Conservation (phyloP, 1,139 yeast genomes). For the Blastobotrys serpentis region DNA sequence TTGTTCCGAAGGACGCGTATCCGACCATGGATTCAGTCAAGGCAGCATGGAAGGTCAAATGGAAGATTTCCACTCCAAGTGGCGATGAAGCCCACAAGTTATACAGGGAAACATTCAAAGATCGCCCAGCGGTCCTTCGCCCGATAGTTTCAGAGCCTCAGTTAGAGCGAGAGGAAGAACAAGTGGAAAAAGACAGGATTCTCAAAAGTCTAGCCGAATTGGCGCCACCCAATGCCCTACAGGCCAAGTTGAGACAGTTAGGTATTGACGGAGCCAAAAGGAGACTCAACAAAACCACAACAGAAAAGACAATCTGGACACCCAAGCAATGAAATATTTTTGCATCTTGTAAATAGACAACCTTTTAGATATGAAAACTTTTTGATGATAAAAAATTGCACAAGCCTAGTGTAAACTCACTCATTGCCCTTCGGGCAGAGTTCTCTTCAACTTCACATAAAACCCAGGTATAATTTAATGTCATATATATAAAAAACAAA, state of each 20-base stretch:
- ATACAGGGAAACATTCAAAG: constrained; percentile 21
- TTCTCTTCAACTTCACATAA: not conserved
- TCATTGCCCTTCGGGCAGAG: too few species aligned
- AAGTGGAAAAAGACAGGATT: constrained; percentile 22
- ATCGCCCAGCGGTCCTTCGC: constrained; percentile 17
- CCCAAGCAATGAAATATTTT: constrained; percentile 2
- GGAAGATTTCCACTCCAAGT: constrained; percentile 21
- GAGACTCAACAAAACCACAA: constrained; percentile 17
- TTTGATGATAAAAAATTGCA: too few species aligned
- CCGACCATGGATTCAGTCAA: constrained; percentile 19
- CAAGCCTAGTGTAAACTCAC: too few species aligned
- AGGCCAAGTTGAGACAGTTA: constrained; percentile 29
- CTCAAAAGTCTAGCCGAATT: constrained; percentile 27
- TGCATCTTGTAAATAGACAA: constrained; percentile 6
- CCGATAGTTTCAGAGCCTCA: constrained; percentile 30
- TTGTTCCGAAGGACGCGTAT: constrained; percentile 18
- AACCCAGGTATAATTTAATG: constrained; percentile 1
- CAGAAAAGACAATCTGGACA: constrained; percentile 7
- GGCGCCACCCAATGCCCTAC: constrained; percentile 33
- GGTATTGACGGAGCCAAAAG: constrained; percentile 22
- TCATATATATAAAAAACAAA: constrained; percentile 7
- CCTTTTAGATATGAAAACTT: too few species aligned
- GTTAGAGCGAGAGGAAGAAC: constrained; percentile 28
- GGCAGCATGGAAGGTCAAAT: constrained; percentile 24
- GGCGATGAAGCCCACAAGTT: constrained; percentile 13